A percentile compares a stretch with the other conserved stretches of the same genome.
Conservation (phyloP, 441 rosid genomes). For the Populus hybrid region DNA sequence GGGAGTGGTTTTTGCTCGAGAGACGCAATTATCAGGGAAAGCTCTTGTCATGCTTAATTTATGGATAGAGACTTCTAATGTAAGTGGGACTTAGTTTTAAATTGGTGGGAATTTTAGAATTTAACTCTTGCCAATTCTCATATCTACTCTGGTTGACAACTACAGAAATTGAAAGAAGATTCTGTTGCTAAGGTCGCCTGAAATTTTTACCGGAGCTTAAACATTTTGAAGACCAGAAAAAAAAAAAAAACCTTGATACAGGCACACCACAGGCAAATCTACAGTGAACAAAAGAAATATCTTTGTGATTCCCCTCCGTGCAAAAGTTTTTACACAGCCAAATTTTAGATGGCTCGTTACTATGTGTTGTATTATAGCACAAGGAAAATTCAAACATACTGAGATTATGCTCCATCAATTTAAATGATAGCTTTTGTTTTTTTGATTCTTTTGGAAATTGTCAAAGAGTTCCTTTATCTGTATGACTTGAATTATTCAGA, state of each 20-base stretch:
- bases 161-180: neutral
- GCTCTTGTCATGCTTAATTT: conserved; percentile 62
- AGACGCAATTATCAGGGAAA: conserved; percentile 69
- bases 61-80: conserved; percentile 63
- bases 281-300: neutral
- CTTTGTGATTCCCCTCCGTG: neutral
- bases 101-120: neutral
- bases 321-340: neutral
- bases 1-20: conserved; percentile 74
- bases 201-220: neutral
- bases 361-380: neutral
- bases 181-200: neutral
- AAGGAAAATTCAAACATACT: neutral
- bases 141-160: too few species aligned
- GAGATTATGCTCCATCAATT: neutral
- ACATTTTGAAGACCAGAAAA: neutral
- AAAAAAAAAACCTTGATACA: neutral
- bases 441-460: neutral
- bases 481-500: neutral
- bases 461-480: neutral
- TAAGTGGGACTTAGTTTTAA: conserved; percentile 14
- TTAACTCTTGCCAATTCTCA: neutral
- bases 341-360: neutral
- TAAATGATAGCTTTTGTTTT: neutral
- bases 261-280: neutral